Conservation (phyloP, 129 eudicot genomes). For the Tanacetum coccineum region DNA sequence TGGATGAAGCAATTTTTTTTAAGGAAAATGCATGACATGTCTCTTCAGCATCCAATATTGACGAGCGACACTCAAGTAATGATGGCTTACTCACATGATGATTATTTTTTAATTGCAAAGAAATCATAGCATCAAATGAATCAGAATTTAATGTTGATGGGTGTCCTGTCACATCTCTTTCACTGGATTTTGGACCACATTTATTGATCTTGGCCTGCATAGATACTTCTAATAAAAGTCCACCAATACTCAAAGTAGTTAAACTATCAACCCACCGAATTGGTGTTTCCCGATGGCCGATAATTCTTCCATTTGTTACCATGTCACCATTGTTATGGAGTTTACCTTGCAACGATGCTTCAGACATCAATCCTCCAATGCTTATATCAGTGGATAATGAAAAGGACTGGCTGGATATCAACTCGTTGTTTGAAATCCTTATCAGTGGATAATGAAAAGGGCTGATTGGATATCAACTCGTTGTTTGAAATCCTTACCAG, state of each 20-base stretch:
- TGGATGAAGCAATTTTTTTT: constrained; percentile 37
- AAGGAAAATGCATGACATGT: constrained; percentile 85
- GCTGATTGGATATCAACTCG: no score
- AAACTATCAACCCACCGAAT: constrained; percentile 53
- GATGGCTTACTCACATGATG: constrained; percentile 31
- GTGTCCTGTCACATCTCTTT: background rate
- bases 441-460: no score
- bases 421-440: constrained; percentile 19
- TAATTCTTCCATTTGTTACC: constrained; percentile 24
- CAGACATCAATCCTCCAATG: constrained; percentile 57
- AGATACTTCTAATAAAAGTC: constrained; percentile 76
- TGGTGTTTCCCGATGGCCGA: constrained; percentile 22
- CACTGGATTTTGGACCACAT: constrained; percentile 28
- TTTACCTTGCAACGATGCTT: constrained; percentile 62
- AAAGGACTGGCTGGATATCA: constrained; percentile 22
- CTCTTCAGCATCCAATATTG: constrained; percentile 90
- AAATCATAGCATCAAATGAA: constrained; percentile 43
- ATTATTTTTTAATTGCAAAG: constrained; percentile 31
- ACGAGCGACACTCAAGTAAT: constrained; percentile 37
- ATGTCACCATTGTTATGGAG: constrained; percentile 19
- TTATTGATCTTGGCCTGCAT: constrained; percentile 51
- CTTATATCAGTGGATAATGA: constrained; percentile 41
- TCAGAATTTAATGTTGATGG: no score
- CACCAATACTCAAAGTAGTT: constrained; percentile 72
- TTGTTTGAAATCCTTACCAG: no score